These are phyloP conservation scores for Polysphondylium violaceum DNA, from an alignment of 78 protist species.

Conservation along the genomic window DNA sequence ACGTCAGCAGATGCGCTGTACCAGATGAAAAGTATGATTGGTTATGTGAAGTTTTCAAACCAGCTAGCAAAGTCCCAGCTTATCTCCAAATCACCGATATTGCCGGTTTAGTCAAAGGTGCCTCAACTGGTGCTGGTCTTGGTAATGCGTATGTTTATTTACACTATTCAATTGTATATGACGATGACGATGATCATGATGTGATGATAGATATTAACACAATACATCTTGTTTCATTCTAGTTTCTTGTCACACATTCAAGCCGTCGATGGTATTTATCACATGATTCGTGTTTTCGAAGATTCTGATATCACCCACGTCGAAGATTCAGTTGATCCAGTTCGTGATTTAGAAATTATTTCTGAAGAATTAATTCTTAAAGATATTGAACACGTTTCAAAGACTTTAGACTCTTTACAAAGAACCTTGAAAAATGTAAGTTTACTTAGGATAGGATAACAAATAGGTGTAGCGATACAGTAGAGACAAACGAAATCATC, in stretches of 20 bases:
- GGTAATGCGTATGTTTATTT: conserved; percentile 91
- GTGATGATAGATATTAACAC: not conserved
- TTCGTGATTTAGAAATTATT: conserved; percentile 95
- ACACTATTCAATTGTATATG: not conserved
- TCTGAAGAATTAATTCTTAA: conserved; percentile 91
- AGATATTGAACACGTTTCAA: conserved; percentile 87
- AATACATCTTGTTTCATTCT: not conserved
- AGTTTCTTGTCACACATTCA: conserved; percentile 96
- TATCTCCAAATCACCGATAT: conserved; percentile 93
- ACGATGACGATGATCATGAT: not conserved
- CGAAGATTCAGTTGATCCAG: conserved; percentile 97
- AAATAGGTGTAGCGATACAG: no score
- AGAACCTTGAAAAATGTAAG: conserved; percentile 24
- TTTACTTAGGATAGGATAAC: no score
- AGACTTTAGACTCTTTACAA: conserved; percentile 27
- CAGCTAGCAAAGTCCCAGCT: conserved; percentile 94
- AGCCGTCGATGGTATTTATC: conserved; percentile 97
- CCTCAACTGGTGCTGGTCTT: conserved; percentile 96
- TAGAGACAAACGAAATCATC: no score
- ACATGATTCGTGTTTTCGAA: conserved; percentile 95
- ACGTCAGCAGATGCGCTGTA: conserved; percentile 87
- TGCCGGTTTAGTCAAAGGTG: conserved; percentile 99
- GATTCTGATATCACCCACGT: conserved; percentile 95
- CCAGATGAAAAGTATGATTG: conserved; percentile 97
- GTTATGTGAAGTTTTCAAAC: conserved; percentile 89